A percentile compares a stretch with the other conserved stretches of the same genome.
phyloP scores from a whole-genome alignment of 768 basidiomycete species.

The Asterophora parasitica region DNA sequence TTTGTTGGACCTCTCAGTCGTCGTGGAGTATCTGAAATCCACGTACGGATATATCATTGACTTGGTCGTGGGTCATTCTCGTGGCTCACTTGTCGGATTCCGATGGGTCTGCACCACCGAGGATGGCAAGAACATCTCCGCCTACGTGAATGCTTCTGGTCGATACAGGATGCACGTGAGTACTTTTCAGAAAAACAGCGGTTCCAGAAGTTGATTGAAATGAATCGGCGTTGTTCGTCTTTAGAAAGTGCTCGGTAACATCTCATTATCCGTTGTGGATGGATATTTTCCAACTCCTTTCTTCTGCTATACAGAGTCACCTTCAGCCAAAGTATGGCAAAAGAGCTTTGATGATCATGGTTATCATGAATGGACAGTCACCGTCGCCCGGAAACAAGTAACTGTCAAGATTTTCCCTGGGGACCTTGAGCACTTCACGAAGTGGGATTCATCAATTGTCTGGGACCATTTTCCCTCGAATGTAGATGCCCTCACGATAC shows the following conservation, averaged over 20 bases:
- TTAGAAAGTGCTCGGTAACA: slow-evolving; percentile 42
- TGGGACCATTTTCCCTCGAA: slow-evolving; percentile 61
- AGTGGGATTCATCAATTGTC: slow-evolving; percentile 63
- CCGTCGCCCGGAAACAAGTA: slow-evolving; percentile 60
- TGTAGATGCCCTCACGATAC: slow-evolving; percentile 69
- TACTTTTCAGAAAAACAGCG: slow-evolving; percentile 9
- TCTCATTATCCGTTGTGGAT: slow-evolving; percentile 8
- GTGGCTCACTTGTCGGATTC: slow-evolving; percentile 64
- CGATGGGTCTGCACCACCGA: slow-evolving; percentile 64
- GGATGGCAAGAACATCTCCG: slow-evolving; percentile 50
- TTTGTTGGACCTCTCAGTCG: slow-evolving; percentile 58
- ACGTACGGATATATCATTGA: slow-evolving; percentile 65
- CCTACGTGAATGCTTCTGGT: slow-evolving; percentile 70
- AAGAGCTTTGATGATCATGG: slow-evolving; percentile 52
- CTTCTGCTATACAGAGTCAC: slow-evolving; percentile 22
- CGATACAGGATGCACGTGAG: slow-evolving; percentile 77
- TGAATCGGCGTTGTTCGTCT: neutral
- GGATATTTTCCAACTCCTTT: slow-evolving; percentile 6
- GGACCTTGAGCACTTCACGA: slow-evolving; percentile 57
- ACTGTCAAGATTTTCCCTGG: slow-evolving; percentile 49
- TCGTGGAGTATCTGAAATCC: slow-evolving; percentile 55
- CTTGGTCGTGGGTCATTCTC: slow-evolving; percentile 73
- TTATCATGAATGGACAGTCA: slow-evolving; percentile 55
- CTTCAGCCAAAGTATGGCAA: slow-evolving; percentile 35
- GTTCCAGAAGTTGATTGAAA: neutral